Evolutionary conservation across 1,139 yeast genomes (phyloP).

Genomic region (Petasospora fabianii): DNA sequence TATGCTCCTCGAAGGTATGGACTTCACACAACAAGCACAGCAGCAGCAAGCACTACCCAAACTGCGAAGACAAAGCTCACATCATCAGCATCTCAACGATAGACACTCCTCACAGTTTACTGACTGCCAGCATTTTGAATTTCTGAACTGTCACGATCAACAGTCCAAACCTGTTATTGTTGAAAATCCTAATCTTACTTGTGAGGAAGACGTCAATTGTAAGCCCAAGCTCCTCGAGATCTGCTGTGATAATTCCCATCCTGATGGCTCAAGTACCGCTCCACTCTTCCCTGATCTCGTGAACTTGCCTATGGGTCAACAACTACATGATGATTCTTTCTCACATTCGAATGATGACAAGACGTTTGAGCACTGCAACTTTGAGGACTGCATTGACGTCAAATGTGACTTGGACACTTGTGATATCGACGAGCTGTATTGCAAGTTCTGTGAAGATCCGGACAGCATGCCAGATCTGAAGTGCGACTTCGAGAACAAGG

Average conservation of each 20-base stretch:
- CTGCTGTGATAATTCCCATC: slow-evolving; percentile 35
- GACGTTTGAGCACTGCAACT: slow-evolving; percentile 19
- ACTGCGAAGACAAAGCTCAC: slow-evolving; percentile 9
- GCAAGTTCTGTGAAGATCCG: slow-evolving; percentile 24
- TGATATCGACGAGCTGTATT: slow-evolving; percentile 25
- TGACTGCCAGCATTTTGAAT: slow-evolving; percentile 39
- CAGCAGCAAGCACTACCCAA: not conserved
- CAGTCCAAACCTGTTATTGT: slow-evolving; percentile 12
- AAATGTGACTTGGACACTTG: slow-evolving; percentile 28
- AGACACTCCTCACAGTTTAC: slow-evolving; percentile 19
- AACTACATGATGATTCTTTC: slow-evolving; percentile 1
- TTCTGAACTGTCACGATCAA: slow-evolving; percentile 33
- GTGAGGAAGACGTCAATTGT: slow-evolving; percentile 28
- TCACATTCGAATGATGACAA: slow-evolving; percentile 9
- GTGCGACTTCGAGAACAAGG: no score
- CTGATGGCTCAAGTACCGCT: slow-evolving; percentile 4
- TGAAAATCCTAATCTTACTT: slow-evolving; percentile 13
- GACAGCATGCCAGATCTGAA: slow-evolving; percentile 12
- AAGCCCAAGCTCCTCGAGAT: slow-evolving; percentile 36
- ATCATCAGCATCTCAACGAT: slow-evolving; percentile 21
- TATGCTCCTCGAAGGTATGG: not conserved
- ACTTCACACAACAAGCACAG: not conserved
- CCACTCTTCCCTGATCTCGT: slow-evolving; percentile 4
- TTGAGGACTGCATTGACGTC: slow-evolving; percentile 25
- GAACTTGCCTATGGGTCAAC: not conserved